Evolutionary conservation across 371 early-diverging fungal species (phyloP), one percentile per base, ranked within the genome.

Genomic region (Gilbertella persicaria): DNA sequence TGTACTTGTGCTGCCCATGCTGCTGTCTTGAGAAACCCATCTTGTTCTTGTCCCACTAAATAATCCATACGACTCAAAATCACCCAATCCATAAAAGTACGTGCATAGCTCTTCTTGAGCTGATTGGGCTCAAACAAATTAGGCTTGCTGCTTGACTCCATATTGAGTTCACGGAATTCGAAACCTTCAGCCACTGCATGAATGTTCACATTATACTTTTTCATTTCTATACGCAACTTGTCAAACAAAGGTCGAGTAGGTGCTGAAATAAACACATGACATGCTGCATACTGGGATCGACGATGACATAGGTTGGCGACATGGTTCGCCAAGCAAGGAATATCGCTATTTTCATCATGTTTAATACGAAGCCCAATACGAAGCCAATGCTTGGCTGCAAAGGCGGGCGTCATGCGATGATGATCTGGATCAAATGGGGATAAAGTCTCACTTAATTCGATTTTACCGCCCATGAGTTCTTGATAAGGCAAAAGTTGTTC

Each of bases 1-100:
- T 69, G 55, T 0, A 72, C 76, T 37, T 78, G 78, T 25, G 78
- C 75, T 13, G 69, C 64, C 75, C 74, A 73, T 10, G 75, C 75
- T 8, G 75, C 72, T 12, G 69, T 70, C 33, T 62, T 64, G 10
- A 72, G 25, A 12, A 64, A 67, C 1, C 17, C 41, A 43, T 73
- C 74, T 2, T 55, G 47, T 17, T 58, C 28, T 10, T 39, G 28
- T 0, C 78, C 78, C 1, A 78, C 41, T 19, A 78, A 59, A 56
- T 64, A 62, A 58, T 78, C 74, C 75, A 74, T 69, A 2, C 75
- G 57, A 1, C 71, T 59, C n/a, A 78, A 52, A 16, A 78, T 62
- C 7, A 59, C 50, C 75, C 75, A 78, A 29, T 74, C 74, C 73
- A 78, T 71, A 38, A 71, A 55, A 0, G 53, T 35, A 28, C 77